Base-by-base conservation (phyloP, 192 early-diverging fungal species). In the Pilaira anomala region DNA sequence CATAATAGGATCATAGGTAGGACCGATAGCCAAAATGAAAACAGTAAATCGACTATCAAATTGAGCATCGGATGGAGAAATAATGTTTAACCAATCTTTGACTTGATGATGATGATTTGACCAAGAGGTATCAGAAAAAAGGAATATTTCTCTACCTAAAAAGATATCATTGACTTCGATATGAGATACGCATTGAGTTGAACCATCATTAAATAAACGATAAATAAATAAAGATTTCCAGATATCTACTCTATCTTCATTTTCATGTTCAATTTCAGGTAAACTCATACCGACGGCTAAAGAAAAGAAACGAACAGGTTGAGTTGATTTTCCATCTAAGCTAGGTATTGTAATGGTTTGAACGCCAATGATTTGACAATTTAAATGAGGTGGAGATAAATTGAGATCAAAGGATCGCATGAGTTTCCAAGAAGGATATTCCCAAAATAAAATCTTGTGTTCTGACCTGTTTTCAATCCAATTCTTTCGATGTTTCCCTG, bases 391-490 rank as follows among this genome's bases (percentile, higher is more conserved):
- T 5, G 66, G 71, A 19, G 49, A 44, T 25, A 73, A 54, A n/a
- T 45, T 62, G 13, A 73, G 28, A 36, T 73, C 71, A 13, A 73
- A 67, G n/a, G 55, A 50, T 14, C 66, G 40, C 7, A 64, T 54
- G 3, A 73, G 42, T 5, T 50, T 30, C 71, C 71, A 73, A 19
- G 61, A 68, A 2, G 71, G 71, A 46, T 73, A 73, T 3, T 62
- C 41, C 71, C 71, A 73, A 22, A 73, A 73, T 5, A 73, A 45
- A 9, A 73, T 62, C 29, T 68, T 67, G 56, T 73, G 71, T 26
- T 73, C 65, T 18, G 65, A 66, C 1, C 65, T 44, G 14, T 28
- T 26, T 19, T 58, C 29, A 18, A 58, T 21, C 33, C 18, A 24
- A 9, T 36, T 48, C 42, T 36, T 44, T 14, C 71, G 53, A 52